Conservation (phyloP, 2,329 filamentous ascomycete genomes). For the Cladophialophora psammophila region DNA sequence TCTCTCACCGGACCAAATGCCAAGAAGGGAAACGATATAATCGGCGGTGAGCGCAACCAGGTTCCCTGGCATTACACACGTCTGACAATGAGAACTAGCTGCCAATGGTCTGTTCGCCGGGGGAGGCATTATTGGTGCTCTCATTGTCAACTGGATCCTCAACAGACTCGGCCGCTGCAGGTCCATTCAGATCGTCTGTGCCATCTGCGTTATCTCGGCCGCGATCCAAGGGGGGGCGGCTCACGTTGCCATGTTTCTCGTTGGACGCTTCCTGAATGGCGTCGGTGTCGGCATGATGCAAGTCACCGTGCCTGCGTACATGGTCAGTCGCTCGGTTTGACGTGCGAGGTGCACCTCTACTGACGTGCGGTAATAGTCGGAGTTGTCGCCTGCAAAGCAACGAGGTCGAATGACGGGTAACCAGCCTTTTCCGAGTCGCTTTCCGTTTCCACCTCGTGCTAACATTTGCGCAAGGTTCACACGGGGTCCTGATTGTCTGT, state of each 20-base stretch:
- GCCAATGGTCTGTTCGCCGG: conserved; percentile 33
- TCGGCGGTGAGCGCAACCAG: conserved; percentile 27
- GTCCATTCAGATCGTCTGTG: conserved; percentile 27
- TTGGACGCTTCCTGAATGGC: conserved; percentile 49
- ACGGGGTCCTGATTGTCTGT: conserved; percentile 25
- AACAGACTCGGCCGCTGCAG: conserved; percentile 32
- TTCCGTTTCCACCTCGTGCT: conserved; percentile 9
- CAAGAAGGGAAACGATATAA: conserved; percentile 28
- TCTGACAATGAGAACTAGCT: conserved; percentile 24
- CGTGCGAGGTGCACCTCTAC: conserved; percentile 8
- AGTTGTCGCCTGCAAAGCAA: conserved; percentile 28
- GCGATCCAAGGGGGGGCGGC: conserved; percentile 33
- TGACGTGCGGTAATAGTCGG: conserved; percentile 22
- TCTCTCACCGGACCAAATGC: conserved; percentile 29
- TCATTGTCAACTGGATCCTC: conserved; percentile 33
- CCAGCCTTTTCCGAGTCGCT: conserved; percentile 2
- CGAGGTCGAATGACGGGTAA: conserved; percentile 28
- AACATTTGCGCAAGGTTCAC: conserved; percentile 19
- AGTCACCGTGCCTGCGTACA: conserved; percentile 40
- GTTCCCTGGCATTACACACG: conserved; percentile 15
- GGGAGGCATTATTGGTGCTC: conserved; percentile 30
- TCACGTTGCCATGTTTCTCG: conserved; percentile 49
- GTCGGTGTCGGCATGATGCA: conserved; percentile 48
- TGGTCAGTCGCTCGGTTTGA: conserved; percentile 21
- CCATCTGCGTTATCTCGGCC: conserved; percentile 30